Base-by-base conservation (phyloP, 2,329 filamentous ascomycete genomes). In the Colletotrichum liriopes region DNA sequence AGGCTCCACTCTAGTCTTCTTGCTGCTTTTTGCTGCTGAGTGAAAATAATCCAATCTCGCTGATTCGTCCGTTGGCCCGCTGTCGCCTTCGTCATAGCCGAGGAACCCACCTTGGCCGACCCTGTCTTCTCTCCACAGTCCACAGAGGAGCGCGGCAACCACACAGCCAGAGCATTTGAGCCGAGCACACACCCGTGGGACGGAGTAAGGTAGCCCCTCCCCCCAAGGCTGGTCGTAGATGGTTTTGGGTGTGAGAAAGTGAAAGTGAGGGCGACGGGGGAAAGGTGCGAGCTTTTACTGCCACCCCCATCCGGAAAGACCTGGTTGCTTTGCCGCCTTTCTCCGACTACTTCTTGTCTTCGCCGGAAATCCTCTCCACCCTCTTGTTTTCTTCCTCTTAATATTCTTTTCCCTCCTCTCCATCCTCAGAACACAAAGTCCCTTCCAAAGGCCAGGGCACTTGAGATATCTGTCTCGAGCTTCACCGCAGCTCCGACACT, bases 361-460 rank as follows among this genome's bases (percentile, higher is more conserved):
- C 64, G 63, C 58, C 72, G 65, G 75, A 78, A 78, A 78, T 74
- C 77, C 78, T 77, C 78, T 76, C 76, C 75, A 74, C 74, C 71
- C 74, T 76, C 41, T 54, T 26, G 18, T 59, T 59, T 41, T 64
- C 69, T 39, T 69, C 69, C 65, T 72, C 58, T 72, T 69, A 68
- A 68, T 74, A 75, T 73, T 76, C 77, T 72, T 74, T 72, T 77
- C 73, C 75, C 74, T 69, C 76, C 71, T 73, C 74, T 65, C 75
- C 74, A 74, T 67, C 70, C 71, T 74, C 61, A 55, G 37, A 37
- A 35, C 35, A 55, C 29, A 51, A 61, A 65, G 64, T 67, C 63
- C 56, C 63, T 29, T 39, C n/a, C 45, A 52, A 63, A 65, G 71
- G 71, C 59, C 54, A 74, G 70, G 70, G 72, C 65, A 64, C 47